Conservation (phyloP, 139 green algal species). For the Asterochloris sp. region DNA sequence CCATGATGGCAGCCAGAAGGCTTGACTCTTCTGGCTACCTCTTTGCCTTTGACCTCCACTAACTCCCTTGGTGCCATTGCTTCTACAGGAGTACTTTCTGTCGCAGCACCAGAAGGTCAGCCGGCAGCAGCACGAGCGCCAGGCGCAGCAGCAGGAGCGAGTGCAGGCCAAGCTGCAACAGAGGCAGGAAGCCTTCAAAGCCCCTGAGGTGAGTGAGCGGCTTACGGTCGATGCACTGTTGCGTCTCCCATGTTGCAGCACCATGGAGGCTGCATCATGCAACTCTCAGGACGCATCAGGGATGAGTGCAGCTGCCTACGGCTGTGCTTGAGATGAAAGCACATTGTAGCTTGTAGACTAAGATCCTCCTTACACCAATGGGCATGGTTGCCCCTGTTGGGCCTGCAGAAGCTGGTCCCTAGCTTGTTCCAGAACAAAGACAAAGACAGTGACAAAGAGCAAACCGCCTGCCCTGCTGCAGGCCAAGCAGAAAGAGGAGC, state of each 20-base stretch:
- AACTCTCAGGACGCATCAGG: not conserved
- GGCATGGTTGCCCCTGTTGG: too few relatives aligned
- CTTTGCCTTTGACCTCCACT: too few relatives aligned
- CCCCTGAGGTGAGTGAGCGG: conserved; percentile 54
- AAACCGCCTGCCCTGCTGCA: too few relatives aligned
- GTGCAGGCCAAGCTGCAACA: conserved; percentile 56
- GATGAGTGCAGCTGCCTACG: not conserved
- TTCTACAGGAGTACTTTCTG: conserved; percentile 88
- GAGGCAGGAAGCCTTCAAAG: conserved; percentile 80
- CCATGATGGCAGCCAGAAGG: too few relatives aligned
- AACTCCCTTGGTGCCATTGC: too few relatives aligned
- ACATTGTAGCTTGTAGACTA: not conserved
- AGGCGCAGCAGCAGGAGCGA: conserved; percentile 34
- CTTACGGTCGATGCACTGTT: not conserved
- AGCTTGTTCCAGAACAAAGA: too few relatives aligned
- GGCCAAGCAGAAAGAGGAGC: too few relatives aligned
- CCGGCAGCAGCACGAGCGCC: conserved; percentile 37
- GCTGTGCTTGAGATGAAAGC: not conserved
- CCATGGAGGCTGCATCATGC: not conserved
- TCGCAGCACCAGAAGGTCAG: conserved; percentile 64
- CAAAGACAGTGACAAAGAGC: too few relatives aligned
- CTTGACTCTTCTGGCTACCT: too few relatives aligned
- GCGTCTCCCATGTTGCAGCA: not conserved
- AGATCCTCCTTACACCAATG: not conserved
- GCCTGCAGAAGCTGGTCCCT: too few relatives aligned